Evolutionary conservation across 345 rosid species (phyloP), one percentile per base, ranked within the genome.

Genomic region (Eucalyptus cloeziana): DNA sequence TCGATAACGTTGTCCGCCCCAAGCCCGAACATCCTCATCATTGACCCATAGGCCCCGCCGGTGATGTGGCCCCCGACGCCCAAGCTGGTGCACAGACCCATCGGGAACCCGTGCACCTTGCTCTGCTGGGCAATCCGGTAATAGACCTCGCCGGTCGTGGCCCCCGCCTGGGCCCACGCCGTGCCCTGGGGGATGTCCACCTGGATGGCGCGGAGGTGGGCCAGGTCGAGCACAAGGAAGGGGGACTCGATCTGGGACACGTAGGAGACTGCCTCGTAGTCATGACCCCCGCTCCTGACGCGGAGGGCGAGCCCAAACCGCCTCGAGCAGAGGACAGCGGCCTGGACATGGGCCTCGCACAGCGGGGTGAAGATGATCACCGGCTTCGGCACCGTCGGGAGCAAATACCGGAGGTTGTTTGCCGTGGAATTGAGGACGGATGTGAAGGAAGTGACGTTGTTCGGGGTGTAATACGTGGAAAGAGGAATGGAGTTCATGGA

Each of bases 21-120:
- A 2, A 96, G 97, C n/a, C 99, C 98, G 43, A 91, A 96, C 85
- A 93, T 96, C 87, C 96, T 92, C 98, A 95, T 94, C 97, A 96
- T 91, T 64, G 95, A 25, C 44, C 97, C 97, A 67, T 95, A 95
- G 10, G 96, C 98, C 13, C 97, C 95, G 3, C 97, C 97, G 7
- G 96, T 95, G 87, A 95, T 92, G 71, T 94, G 96, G 5, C 97
- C 97, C 2, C 96, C 97, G n/a, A 94, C 25, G 49, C 98, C 98
- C 86, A 96, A 80, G 76, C 95, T 95, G 7, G 93, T 87, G 89
- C 96, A 96, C 17, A 95, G 91, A 3, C 98, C 99, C 7, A 93
- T 94, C 6, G 98, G 96, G 89, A 94, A 96, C 3, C 96, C 99
- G 85, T 91, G 98, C 4, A 86, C 91, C 40, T 67, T 93, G 87